Conservation (phyloP, 352 stramenopile species). For the Phytophthora syringae region DNA sequence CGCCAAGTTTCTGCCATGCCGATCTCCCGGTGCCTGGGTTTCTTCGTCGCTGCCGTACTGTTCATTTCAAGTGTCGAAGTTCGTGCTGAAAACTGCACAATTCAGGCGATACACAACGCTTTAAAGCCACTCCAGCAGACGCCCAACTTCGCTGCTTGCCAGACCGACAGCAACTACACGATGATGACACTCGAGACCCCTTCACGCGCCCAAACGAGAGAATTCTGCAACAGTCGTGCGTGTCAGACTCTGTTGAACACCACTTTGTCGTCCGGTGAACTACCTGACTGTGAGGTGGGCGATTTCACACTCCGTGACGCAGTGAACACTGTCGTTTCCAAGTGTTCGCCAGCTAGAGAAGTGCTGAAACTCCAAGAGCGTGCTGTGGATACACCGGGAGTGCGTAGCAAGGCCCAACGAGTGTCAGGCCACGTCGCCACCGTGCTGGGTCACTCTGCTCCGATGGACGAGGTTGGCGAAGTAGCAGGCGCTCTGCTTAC, state of each 20-base stretch:
- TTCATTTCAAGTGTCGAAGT: neutral
- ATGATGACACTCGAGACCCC: constrained; percentile 10
- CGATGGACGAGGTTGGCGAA: constrained; percentile 22
- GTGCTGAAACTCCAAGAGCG: constrained; percentile 22
- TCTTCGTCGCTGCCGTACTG: constrained; percentile 8
- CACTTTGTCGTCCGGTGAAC: constrained; percentile 4
- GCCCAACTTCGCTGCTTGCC: constrained; percentile 20
- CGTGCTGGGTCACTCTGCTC: constrained; percentile 24
- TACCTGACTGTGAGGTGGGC: constrained; percentile 28
- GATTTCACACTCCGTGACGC: constrained; percentile 19
- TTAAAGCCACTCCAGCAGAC: neutral
- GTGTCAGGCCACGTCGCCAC: constrained; percentile 16
- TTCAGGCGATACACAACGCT: neutral
- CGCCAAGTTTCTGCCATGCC: constrained; percentile 12
- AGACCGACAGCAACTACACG: constrained; percentile 34
- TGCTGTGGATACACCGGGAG: constrained; percentile 11
- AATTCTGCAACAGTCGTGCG: constrained; percentile 29
- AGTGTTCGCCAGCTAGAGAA: neutral
- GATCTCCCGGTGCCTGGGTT: neutral
- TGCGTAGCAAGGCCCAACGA: constrained; percentile 8
- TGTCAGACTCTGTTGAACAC: constrained; percentile 27
- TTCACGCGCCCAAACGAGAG: constrained; percentile 9
- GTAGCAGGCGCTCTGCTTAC: constrained; percentile 5
- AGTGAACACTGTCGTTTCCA: neutral
- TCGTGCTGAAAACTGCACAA: constrained; percentile 23